Conservation (phyloP, 805 yeast species). For the Kurtzmaniella cleridarum region DNA sequence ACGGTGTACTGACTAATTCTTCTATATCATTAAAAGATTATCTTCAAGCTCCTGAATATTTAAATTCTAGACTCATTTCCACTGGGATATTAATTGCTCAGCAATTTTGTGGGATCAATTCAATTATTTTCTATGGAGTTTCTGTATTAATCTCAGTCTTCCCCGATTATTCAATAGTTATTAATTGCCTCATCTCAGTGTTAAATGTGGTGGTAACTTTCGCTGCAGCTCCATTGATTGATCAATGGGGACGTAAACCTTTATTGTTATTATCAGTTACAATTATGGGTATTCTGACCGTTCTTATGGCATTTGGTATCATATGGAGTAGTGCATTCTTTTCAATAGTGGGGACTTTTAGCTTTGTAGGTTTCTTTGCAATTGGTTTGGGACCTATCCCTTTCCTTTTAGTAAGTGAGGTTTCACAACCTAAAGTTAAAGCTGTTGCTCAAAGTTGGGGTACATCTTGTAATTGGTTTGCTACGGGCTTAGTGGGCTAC, state of each 20-base stretch:
- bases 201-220: conserved; percentile 73
- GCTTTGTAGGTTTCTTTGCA: conserved; percentile 82
- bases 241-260: conserved; percentile 66
- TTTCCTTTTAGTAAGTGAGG: conserved; percentile 79
- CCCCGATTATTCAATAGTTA: conserved; percentile 64
- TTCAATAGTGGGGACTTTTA: conserved; percentile 59
- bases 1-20: not conserved
- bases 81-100: conserved; percentile 75
- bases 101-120: conserved; percentile 89
- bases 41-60: conserved; percentile 45
- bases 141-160: conserved; percentile 66
- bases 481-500: conserved; percentile 78
- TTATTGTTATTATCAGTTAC: conserved; percentile 60
- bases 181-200: conserved; percentile 73
- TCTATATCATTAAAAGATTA: conserved; percentile 36
- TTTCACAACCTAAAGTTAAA: conserved; percentile 74
- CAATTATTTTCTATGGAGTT: conserved; percentile 91
- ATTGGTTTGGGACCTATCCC: conserved; percentile 95
- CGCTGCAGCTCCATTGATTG: conserved; percentile 71
- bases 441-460: conserved; percentile 93
- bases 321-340: conserved; percentile 38
- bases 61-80: conserved; percentile 58
- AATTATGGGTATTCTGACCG: conserved; percentile 62
- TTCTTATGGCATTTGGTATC: conserved; percentile 65
- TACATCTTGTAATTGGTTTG: conserved; percentile 84